Evolutionary conservation across 345 rosid species (phyloP).

Genomic region (Euphorbia lathyris): DNA sequence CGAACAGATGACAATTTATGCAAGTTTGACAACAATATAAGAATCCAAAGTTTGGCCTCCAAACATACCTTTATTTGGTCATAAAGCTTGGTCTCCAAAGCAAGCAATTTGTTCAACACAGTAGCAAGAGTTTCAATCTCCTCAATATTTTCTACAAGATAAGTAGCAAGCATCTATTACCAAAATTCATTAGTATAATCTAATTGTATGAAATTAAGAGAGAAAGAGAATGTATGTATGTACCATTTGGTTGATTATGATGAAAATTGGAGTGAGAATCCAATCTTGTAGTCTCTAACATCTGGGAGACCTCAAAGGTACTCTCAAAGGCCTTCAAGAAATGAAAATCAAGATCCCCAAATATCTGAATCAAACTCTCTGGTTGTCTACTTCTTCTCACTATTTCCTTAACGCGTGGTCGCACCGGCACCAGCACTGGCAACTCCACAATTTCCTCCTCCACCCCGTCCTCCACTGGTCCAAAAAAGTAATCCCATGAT

Average conservation of each 20-base stretch:
- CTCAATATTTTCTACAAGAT: constrained; percentile 37
- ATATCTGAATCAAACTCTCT: constrained; percentile 47
- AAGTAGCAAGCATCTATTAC: no score
- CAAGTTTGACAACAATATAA: background rate
- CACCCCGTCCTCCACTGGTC: constrained; percentile 6
- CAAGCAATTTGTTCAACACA: constrained; percentile 89
- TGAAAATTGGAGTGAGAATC: constrained; percentile 99
- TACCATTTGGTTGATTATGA: constrained; percentile 65
- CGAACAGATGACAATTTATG: background rate
- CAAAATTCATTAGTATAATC: no score
- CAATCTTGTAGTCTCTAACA: no score
- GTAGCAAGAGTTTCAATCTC: constrained; percentile 94
- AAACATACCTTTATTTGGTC: constrained; percentile 88
- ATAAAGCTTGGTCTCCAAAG: constrained; percentile 96
- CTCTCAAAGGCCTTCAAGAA: constrained; percentile 89
- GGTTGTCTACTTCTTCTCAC: constrained; percentile 17
- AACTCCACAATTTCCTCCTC: constrained; percentile 23
- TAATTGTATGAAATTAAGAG: background rate
- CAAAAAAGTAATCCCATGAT: constrained; percentile 43
- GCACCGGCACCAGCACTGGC: constrained; percentile 30
- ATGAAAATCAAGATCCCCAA: constrained; percentile 72
- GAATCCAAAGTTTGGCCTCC: background rate
- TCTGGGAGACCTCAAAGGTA: constrained; percentile 87
- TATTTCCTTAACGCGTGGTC: constrained; percentile 20
- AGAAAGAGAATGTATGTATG: background rate